Evolutionary conservation across 2,329 filamentous ascomycete genomes (phyloP).

Genomic region (Blastomyces percursus): DNA sequence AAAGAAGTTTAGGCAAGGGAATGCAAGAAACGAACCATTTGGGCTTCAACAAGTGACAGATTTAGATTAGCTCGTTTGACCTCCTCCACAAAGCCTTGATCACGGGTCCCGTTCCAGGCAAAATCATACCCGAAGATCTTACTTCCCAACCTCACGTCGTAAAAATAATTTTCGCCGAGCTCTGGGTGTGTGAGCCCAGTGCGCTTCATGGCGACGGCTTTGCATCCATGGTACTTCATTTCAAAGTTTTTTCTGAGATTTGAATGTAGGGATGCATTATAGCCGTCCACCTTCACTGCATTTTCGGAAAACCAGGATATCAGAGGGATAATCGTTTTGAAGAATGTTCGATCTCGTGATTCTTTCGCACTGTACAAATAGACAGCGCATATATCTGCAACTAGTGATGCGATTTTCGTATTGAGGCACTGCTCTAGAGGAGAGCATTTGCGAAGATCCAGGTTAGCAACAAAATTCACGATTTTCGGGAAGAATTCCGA

Average conservation of each 20-base stretch:
- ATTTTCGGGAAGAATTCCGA: conserved; percentile 61
- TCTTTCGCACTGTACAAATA: conserved; percentile 80
- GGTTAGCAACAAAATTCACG: conserved; percentile 55
- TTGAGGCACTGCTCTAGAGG: conserved; percentile 42
- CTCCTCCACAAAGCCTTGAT: conserved; percentile 68
- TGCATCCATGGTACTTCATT: conserved; percentile 61
- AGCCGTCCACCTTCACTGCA: conserved; percentile 66
- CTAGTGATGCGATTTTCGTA: conserved; percentile 63
- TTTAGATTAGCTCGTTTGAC: conserved; percentile 83
- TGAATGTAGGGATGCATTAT: conserved; percentile 76
- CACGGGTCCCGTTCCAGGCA: conserved; percentile 58
- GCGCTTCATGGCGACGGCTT: conserved; percentile 68
- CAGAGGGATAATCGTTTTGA: conserved; percentile 61
- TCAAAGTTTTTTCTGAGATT: conserved; percentile 81
- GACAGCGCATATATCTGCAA: conserved; percentile 82
- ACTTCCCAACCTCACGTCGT: conserved; percentile 64
- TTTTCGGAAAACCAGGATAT: conserved; percentile 70
- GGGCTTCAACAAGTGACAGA: conserved; percentile 80
- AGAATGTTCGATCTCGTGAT: conserved; percentile 54
- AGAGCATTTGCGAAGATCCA: conserved; percentile 44
- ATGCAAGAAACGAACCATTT: conserved; percentile 53
- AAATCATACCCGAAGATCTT: conserved; percentile 66
- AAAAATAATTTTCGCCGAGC: conserved; percentile 71
- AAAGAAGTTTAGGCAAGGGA: conserved; percentile 13
- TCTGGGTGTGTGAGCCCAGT: conserved; percentile 54